Evolutionary conservation across 805 yeast species (phyloP).

Genomic region (Hanseniaspora lachancei): DNA sequence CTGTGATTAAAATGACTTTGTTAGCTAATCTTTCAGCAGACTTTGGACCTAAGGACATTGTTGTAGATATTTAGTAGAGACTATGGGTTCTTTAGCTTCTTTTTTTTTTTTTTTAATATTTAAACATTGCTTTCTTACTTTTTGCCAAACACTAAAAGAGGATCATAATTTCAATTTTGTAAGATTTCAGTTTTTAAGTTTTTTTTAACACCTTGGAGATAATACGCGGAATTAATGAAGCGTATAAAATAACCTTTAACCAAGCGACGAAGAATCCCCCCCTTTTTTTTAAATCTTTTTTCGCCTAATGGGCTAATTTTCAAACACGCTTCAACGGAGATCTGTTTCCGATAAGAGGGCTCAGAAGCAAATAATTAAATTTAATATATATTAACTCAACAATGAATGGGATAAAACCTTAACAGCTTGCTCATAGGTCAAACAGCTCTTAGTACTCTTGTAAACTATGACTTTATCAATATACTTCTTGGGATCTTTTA

Average conservation of each 20-base stretch:
- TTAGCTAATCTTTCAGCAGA: constrained; percentile 73
- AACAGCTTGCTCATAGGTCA: constrained; percentile 32
- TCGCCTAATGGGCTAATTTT: not conserved
- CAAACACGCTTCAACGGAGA: not conserved
- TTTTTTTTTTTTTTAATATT: not conserved
- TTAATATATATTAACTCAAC: not conserved
- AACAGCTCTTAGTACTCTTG: constrained; percentile 37
- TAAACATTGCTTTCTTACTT: not conserved
- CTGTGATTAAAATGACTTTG: constrained; percentile 77
- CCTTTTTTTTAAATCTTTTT: not conserved
- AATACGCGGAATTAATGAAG: too few species aligned
- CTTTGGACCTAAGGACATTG: constrained; percentile 53
- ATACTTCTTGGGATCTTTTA: constrained; percentile 25
- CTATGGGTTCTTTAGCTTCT: not conserved
- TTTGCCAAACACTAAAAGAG: too few species aligned
- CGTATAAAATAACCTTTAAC: too few species aligned
- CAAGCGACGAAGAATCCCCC: not conserved
- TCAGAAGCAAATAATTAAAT: not conserved
- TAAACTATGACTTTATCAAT: constrained; percentile 40
- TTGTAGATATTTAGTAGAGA: too few species aligned
- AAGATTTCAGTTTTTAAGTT: too few species aligned
- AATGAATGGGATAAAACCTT: too few species aligned
- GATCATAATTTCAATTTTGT: too few species aligned
- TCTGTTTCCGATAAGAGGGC: not conserved
- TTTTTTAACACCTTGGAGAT: too few species aligned